These are phyloP conservation scores for Lipomyces japonicus DNA, from an alignment of 805 yeast genomes.

Conservation along the genomic window DNA sequence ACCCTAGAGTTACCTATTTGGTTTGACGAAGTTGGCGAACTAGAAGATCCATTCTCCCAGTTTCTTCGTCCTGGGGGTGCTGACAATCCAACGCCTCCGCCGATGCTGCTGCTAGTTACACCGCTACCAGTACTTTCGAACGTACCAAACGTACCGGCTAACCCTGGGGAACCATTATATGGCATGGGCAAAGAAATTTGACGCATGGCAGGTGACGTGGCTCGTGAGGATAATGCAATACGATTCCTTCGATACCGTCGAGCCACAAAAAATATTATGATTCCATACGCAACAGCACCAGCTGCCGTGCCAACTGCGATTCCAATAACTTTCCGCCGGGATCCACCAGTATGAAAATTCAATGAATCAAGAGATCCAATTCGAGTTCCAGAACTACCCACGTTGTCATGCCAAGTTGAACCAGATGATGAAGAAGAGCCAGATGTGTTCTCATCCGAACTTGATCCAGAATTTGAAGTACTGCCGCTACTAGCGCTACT, in stretches of 20 bases:
- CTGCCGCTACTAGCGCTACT: conserved; percentile 1
- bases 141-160: too few species aligned
- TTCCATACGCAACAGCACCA: conserved; percentile 67
- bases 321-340: conserved; percentile 55
- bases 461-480: conserved; percentile 6
- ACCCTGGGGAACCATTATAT: conserved; percentile 2
- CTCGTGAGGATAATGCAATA: conserved; percentile 3
- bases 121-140: too few species aligned
- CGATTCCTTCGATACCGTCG: conserved; percentile 43
- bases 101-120: conserved; percentile 19
- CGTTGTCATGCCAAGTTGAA: not conserved
- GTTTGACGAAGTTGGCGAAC: conserved; percentile 5
- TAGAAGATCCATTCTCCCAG: conserved; percentile 12
- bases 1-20: not conserved
- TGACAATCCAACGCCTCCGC: conserved; percentile 11
- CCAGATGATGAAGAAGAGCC: conserved; percentile 1
- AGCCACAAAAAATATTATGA: conserved; percentile 54
- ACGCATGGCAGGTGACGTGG: conserved; percentile 6
- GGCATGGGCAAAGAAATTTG: conserved; percentile 26
- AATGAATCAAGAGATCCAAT: conserved; percentile 38
- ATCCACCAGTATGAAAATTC: conserved; percentile 27
- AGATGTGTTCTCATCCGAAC: conserved; percentile 3
- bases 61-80: conserved; percentile 6
- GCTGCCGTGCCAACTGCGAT: conserved; percentile 77
- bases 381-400: conserved; percentile 22